phyloP scores from a whole-genome alignment of 306 rosid genomes.

The Cucurbita ficifolia region DNA sequence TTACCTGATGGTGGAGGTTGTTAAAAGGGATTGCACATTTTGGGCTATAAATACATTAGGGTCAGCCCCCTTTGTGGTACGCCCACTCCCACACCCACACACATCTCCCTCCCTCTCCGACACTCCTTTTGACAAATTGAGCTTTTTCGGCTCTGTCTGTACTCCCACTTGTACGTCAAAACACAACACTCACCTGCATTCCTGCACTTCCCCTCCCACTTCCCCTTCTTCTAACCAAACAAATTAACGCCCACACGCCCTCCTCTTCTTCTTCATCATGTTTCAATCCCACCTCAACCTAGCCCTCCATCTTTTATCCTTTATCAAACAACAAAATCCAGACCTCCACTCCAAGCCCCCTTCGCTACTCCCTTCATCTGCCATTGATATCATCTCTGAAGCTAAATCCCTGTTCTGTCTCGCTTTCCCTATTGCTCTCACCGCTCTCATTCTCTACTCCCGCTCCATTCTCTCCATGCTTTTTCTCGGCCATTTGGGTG shows the following conservation, averaged over 20 bases:
- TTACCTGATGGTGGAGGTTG: neutral
- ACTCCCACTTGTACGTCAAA: neutral
- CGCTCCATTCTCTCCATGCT: constrained; percentile 77
- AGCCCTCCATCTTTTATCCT: no score
- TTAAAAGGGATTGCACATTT: no score
- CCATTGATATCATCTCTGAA: constrained; percentile 20
- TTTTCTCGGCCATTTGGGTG: constrained; percentile 66
- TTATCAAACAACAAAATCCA: no score
- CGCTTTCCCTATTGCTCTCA: constrained; percentile 48
- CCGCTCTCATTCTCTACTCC: constrained; percentile 66
- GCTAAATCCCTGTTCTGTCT: constrained; percentile 35
- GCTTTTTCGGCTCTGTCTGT: constrained; percentile 3
- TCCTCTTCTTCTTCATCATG: neutral
- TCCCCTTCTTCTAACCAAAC: neutral
- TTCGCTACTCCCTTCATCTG: neutral
- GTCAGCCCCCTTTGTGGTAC: neutral
- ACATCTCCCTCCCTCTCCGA: neutral
- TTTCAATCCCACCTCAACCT: neutral
- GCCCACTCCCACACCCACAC: neutral
- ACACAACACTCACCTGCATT: neutral
- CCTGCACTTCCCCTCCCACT: neutral
- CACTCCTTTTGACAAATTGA: neutral
- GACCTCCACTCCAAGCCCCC: neutral
- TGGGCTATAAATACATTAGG: neutral
- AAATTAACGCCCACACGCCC: neutral